Evolutionary conservation across 352 stramenopile species (phyloP).

Genomic region (Globisporangium emineosum): DNA sequence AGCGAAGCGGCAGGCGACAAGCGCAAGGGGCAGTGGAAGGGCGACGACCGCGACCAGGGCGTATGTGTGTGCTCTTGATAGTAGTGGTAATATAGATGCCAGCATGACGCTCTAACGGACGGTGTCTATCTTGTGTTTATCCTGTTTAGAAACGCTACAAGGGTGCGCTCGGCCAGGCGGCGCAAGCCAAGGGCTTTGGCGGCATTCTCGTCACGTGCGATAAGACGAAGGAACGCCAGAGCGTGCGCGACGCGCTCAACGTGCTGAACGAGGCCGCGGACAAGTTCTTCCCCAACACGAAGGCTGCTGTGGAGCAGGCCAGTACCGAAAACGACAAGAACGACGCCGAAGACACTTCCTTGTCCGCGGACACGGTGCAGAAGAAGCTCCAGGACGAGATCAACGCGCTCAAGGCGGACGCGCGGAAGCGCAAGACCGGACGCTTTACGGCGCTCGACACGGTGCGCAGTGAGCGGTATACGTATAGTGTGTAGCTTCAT

Average conservation of each 20-base stretch:
- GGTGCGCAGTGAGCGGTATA: slow-evolving; percentile 5
- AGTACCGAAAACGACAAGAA: slow-evolving; percentile 20
- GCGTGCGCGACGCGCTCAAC: slow-evolving; percentile 67
- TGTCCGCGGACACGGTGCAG: slow-evolving; percentile 40
- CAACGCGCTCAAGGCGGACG: slow-evolving; percentile 48
- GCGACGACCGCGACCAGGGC: slow-evolving; percentile 17
- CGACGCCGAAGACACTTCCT: slow-evolving; percentile 13
- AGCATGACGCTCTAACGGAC: background rate
- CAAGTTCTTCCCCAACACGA: slow-evolving; percentile 39
- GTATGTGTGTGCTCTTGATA: slow-evolving; percentile 8
- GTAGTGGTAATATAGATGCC: background rate
- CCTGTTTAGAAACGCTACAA: slow-evolving; percentile 58
- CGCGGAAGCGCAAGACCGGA: slow-evolving; percentile 55
- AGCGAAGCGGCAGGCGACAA: slow-evolving; percentile 35
- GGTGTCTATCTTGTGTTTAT: background rate
- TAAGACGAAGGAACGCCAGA: slow-evolving; percentile 73
- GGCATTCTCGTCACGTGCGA: slow-evolving; percentile 75
- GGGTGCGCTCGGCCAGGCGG: slow-evolving; percentile 35
- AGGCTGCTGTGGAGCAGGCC: slow-evolving; percentile 16
- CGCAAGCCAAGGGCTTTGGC: slow-evolving; percentile 54
- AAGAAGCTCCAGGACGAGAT: slow-evolving; percentile 74
- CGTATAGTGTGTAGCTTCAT: background rate
- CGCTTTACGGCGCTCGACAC: slow-evolving; percentile 72
- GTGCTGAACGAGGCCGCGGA: slow-evolving; percentile 74
- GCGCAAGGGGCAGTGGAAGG: slow-evolving; percentile 58